Evolutionary conservation across 2,329 filamentous ascomycete genomes (phyloP).

Genomic region (Curvularia verruculosa): DNA sequence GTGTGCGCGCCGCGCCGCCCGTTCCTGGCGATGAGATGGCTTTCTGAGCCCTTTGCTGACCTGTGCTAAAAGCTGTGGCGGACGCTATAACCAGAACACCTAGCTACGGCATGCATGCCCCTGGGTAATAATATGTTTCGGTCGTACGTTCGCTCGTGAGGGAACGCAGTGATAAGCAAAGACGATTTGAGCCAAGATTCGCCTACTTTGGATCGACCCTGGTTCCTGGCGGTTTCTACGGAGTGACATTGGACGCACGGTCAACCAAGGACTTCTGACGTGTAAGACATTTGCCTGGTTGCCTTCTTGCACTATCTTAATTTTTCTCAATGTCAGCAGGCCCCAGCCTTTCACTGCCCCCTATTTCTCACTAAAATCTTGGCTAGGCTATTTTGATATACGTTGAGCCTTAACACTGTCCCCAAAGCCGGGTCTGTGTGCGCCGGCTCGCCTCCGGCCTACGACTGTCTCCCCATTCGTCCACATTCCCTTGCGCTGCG

Average conservation of each 20-base stretch:
- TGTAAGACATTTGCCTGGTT: not conserved
- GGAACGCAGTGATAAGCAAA: not conserved
- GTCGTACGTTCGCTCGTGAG: not conserved
- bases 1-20: not conserved
- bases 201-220: too few species aligned
- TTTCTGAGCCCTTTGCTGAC: not conserved
- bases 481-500: not conserved
- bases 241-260: too few species aligned
- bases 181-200: too few species aligned
- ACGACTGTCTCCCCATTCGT: not conserved
- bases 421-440: not conserved
- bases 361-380: not conserved
- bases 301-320: not conserved
- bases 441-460: not conserved
- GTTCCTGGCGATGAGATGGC: not conserved
- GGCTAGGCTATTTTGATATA: not conserved
- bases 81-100: not conserved
- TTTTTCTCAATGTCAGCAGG: not conserved
- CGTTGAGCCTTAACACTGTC: not conserved
- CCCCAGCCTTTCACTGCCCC: not conserved
- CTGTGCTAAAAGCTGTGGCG: not conserved
- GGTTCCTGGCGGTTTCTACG: not conserved
- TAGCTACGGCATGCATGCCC: not conserved
- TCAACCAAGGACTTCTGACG: not conserved
- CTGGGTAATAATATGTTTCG: not conserved